These are phyloP conservation scores for Cymbidium sinense DNA, from an alignment of 106 monocot genomes.

Conservation along the genomic window DNA sequence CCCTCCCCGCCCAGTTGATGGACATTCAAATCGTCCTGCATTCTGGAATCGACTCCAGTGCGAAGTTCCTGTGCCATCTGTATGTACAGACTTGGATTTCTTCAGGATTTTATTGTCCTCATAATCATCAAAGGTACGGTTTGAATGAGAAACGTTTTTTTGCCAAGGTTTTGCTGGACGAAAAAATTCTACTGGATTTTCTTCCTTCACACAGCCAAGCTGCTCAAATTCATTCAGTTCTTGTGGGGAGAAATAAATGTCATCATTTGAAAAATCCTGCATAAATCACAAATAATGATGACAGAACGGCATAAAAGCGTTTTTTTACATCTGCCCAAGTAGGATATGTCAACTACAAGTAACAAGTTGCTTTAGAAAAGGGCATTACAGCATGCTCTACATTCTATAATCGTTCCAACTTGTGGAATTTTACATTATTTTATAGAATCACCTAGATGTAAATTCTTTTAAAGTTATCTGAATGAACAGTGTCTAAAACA, in stretches of 20 bases:
- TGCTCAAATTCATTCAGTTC: slow-evolving; percentile 18
- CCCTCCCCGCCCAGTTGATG: background rate
- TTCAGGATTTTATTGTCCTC: slow-evolving; percentile 33
- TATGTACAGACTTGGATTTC: slow-evolving; percentile 28
- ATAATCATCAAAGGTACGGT: slow-evolving; percentile 15
- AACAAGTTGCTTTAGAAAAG: background rate
- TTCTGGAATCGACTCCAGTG: slow-evolving; percentile 4
- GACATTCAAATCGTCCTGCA: slow-evolving; percentile 3
- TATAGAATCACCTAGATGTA: background rate
- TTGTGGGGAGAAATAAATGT: slow-evolving; percentile 7
- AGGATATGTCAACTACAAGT: background rate
- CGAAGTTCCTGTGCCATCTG: slow-evolving; percentile 21
- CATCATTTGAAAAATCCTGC: slow-evolving; percentile 22
- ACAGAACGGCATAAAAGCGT: background rate
- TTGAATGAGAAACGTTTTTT: slow-evolving; percentile 17
- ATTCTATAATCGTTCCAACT: background rate
- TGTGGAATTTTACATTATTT: background rate
- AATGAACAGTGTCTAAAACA: background rate
- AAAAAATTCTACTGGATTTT: slow-evolving; percentile 6
- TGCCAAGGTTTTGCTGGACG: slow-evolving; percentile 12
- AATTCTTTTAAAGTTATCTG: background rate
- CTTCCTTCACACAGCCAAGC: slow-evolving; percentile 11
- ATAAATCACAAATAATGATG: slow-evolving; percentile 7
- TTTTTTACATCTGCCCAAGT: background rate
- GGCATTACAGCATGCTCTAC: background rate